Conservation (phyloP, 495 filamentous ascomycete species). For the Geoglossum glabrum region DNA sequence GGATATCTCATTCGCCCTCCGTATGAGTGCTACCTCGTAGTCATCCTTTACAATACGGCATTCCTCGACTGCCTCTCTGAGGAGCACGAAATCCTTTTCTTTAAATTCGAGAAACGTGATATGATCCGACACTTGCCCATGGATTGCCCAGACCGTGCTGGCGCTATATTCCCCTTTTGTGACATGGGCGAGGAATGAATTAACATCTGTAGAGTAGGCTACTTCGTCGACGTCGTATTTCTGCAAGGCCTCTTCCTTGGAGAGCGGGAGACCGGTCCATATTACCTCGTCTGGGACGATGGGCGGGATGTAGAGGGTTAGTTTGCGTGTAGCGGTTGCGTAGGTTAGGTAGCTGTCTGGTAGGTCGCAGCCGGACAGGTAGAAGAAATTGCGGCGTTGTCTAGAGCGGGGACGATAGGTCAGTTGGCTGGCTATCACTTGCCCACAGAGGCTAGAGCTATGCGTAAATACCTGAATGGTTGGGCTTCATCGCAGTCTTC, state of each 20-base stretch:
- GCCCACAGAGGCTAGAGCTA: not conserved
- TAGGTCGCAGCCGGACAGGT: conserved; percentile 70
- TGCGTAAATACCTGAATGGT: conserved; percentile 43
- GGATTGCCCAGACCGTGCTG: conserved; percentile 46
- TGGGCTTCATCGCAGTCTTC: conserved; percentile 68
- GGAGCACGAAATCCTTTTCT: conserved; percentile 33
- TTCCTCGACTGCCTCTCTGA: conserved; percentile 62
- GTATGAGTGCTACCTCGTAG: conserved; percentile 67
- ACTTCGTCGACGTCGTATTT: conserved; percentile 73
- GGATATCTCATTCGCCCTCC: conserved; percentile 65
- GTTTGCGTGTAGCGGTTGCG: conserved; percentile 44
- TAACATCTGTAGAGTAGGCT: conserved; percentile 45
- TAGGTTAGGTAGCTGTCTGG: conserved; percentile 71
- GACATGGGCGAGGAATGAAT: conserved; percentile 33
- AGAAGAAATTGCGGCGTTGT: conserved; percentile 88
- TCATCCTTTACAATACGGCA: conserved; percentile 62
- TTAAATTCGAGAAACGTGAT: conserved; percentile 44
- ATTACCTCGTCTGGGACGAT: conserved; percentile 80
- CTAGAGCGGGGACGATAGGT: conserved; percentile 19
- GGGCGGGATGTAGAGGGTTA: conserved; percentile 84
- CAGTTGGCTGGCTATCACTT: not conserved
- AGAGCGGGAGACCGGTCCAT: conserved; percentile 80
- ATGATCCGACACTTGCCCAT: conserved; percentile 43
- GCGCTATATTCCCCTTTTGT: conserved; percentile 22
- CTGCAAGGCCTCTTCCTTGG: conserved; percentile 45